Conservation (phyloP, 768 basidiomycete species). For the Lentinula lateritia region DNA sequence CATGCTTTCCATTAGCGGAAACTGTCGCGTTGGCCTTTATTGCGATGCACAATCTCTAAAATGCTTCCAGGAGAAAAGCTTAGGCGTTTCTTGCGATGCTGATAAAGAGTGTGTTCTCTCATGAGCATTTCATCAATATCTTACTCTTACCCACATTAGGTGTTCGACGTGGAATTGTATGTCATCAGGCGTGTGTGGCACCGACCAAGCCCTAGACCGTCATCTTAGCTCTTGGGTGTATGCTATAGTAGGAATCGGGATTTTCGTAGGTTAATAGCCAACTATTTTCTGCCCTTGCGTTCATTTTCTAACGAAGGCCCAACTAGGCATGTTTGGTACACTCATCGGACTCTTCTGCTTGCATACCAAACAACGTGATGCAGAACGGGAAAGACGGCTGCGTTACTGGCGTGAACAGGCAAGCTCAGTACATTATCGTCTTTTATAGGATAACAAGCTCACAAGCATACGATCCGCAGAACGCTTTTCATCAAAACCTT, state of each 20-base stretch:
- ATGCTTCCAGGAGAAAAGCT: constrained; percentile 53
- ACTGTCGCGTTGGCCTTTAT: constrained; percentile 70
- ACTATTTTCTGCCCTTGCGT: background rate
- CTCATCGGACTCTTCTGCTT: constrained; percentile 63
- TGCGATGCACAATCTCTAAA: constrained; percentile 58
- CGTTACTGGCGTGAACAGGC: constrained; percentile 92
- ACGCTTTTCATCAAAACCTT: constrained; percentile 76
- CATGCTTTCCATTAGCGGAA: constrained; percentile 38
- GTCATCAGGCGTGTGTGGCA: constrained; percentile 54
- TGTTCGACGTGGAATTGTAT: constrained; percentile 76
- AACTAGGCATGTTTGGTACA: constrained; percentile 67
- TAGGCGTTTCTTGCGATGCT: constrained; percentile 56
- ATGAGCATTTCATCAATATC: background rate
- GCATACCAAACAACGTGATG: constrained; percentile 66
- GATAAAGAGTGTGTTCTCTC: constrained; percentile 57
- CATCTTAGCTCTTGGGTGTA: constrained; percentile 70
- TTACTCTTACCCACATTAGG: constrained; percentile 29
- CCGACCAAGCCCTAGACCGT: constrained; percentile 50
- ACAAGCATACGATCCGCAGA: constrained; percentile 30
- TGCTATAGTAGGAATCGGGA: constrained; percentile 61
- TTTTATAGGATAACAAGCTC: constrained; percentile 4
- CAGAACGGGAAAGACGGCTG: constrained; percentile 75
- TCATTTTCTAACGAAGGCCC: background rate
- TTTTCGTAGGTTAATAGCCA: constrained; percentile 56
- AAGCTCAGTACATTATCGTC: constrained; percentile 1